Evolutionary conservation across 2,329 filamentous ascomycete species (phyloP).

Genomic region (Penicillium sp.): DNA sequence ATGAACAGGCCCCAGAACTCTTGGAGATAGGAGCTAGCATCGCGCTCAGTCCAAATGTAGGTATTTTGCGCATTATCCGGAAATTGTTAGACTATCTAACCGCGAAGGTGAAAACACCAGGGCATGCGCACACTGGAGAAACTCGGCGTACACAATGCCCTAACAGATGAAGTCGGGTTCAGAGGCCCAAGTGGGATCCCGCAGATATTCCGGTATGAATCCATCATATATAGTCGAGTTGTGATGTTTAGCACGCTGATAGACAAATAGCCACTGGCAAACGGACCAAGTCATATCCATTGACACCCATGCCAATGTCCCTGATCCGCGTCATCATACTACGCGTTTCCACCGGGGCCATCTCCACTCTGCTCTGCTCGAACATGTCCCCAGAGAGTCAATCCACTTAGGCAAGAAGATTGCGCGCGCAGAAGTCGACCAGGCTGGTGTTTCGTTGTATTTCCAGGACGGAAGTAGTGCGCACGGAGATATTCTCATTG

Average conservation of each 20-base stretch:
- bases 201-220: slow-evolving; percentile 46
- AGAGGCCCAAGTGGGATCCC: slow-evolving; percentile 43
- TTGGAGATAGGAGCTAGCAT: slow-evolving; percentile 18
- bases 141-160: slow-evolving; percentile 49
- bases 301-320: slow-evolving; percentile 32
- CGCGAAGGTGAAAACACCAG: slow-evolving; percentile 3
- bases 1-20: slow-evolving; percentile 47
- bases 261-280: slow-evolving; percentile 38
- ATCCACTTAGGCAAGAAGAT: slow-evolving; percentile 49
- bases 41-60: slow-evolving; percentile 48
- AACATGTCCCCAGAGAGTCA: slow-evolving; percentile 43
- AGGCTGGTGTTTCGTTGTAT: slow-evolving; percentile 33
- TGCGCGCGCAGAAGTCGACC: slow-evolving; percentile 34
- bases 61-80: neutral
- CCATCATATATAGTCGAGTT: neutral
- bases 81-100: neutral
- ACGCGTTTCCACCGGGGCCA: slow-evolving; percentile 51
- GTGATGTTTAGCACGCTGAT: neutral
- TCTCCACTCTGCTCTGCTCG: slow-evolving; percentile 49
- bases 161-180: slow-evolving; percentile 43
- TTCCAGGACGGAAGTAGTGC: slow-evolving; percentile 51
- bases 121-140: slow-evolving; percentile 52
- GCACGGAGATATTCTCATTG: slow-evolving; percentile 50
- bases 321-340: slow-evolving; percentile 42
- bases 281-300: slow-evolving; percentile 48